These are phyloP conservation scores for Baorangia bicolor DNA, from an alignment of 768 basidiomycete species.

Conservation along the genomic window DNA sequence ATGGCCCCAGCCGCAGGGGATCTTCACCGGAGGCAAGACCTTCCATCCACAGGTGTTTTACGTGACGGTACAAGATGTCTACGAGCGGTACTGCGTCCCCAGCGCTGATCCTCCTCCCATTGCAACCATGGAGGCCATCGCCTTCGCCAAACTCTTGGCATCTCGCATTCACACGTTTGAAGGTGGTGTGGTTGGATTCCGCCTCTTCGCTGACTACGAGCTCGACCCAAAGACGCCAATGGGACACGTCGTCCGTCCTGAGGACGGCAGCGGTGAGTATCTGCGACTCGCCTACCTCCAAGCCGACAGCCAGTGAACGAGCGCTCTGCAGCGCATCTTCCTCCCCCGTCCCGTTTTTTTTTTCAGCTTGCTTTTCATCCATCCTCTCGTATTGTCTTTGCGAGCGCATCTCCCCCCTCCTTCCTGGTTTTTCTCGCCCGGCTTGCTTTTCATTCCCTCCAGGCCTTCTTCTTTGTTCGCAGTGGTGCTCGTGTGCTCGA, in stretches of 20 bases:
- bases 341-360: too few relatives aligned
- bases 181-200: neutral
- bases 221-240: neutral
- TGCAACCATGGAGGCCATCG: neutral
- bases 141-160: neutral
- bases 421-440: too few relatives aligned
- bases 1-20: neutral
- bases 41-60: neutral
- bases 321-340: too few relatives aligned
- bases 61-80: neutral
- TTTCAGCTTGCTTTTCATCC: too few relatives aligned
- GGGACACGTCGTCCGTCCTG: neutral
- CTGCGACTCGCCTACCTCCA: neutral
- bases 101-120: neutral
- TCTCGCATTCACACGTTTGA: neutral
- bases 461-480: too few relatives aligned
- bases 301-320: too few relatives aligned
- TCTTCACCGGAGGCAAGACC: neutral
- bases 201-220: neutral
- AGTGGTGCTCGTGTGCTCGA: too few relatives aligned
- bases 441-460: too few relatives aligned
- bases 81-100: neutral
- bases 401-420: too few relatives aligned
- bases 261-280: neutral
- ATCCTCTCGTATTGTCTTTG: too few relatives aligned